Evolutionary conservation across 2,329 filamentous ascomycete genomes (phyloP), one percentile per base, ranked within the genome.

Genomic region (Fusarium dimerum): DNA sequence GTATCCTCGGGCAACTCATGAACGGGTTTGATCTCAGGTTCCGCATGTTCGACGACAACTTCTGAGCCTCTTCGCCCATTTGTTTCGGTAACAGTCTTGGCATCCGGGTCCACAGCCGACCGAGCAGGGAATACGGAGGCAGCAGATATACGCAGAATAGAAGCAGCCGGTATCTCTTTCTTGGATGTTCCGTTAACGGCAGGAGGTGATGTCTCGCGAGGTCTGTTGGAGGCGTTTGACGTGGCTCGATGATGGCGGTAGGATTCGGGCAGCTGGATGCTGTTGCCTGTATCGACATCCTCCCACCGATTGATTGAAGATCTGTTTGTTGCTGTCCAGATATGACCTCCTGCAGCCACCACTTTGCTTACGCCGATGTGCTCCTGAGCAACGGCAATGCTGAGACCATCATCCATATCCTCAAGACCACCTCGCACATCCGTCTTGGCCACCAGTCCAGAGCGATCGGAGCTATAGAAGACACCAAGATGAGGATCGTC

Each of bases 381-480:
- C 72, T 99, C 94, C 68, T 97, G 90, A 47, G 90, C 89, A 6
- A 96, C 79, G n/a, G 93, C 93, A 13, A 97, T 80, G 13, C 90
- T 96, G 8, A 96, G 76, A 1, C 93, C 94, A 64, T 96, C 89
- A 64, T 97, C 92, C 72, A 93, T 81, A 58, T 79, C 73, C 17
- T 76, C 76, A 11, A 86, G 79, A 51, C 86, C 84, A 12, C 82
- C 82, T 59, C 92, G 83, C 26, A 93, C 88, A 69, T 99, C 94
- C 1, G 93, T 97, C 78, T 97, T 99, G 49, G 92, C 93, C n/a
- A 99, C 87, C 55, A 97, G 74, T 3, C 94, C 94, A 1, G 91
- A 92, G 47, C 93, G 87, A 72, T 99, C 94, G 62, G 88, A 90
- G 50, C 93, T 97, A 75, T 97, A 97, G 72, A 99, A 97, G 30